Conservation (phyloP, 2,329 filamentous ascomycete species). For the Aspergillus quadricinctus region DNA sequence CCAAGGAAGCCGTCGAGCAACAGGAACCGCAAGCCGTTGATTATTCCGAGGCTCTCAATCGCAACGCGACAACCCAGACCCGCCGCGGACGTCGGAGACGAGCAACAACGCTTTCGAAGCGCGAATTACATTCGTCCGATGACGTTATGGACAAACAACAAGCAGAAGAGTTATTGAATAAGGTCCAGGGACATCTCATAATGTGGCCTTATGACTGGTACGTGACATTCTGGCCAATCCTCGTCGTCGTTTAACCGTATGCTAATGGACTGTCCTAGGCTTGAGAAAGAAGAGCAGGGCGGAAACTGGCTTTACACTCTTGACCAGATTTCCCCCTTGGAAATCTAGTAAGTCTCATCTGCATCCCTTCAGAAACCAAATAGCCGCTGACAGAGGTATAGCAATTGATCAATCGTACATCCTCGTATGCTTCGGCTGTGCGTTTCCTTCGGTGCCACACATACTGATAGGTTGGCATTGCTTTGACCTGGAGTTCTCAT, state of each 20-base stretch:
- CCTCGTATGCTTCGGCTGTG: background rate
- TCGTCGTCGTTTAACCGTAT: background rate
- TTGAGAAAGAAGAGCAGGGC: slow-evolving; percentile 82
- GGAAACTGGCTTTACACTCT: slow-evolving; percentile 97
- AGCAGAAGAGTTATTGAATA: slow-evolving; percentile 72
- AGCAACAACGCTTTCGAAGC: slow-evolving; percentile 44
- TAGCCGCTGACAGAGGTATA: slow-evolving; percentile 17
- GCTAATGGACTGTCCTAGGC: slow-evolving; percentile 42
- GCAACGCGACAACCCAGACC: slow-evolving; percentile 33
- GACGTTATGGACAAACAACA: slow-evolving; percentile 72
- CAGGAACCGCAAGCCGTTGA: slow-evolving; percentile 28
- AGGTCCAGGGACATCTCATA: slow-evolving; percentile 85
- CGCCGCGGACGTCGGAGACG: slow-evolving; percentile 37
- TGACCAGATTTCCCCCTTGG: slow-evolving; percentile 89
- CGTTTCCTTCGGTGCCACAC: background rate
- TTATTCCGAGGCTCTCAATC: slow-evolving; percentile 39
- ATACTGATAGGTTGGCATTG: background rate
- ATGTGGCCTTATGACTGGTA: slow-evolving; percentile 92
- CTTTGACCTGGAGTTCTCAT: background rate
- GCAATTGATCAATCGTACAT: slow-evolving; percentile 22
- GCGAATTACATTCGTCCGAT: slow-evolving; percentile 55
- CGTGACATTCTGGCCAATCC: slow-evolving; percentile 17
- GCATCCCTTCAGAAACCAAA: background rate
- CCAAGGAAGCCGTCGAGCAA: slow-evolving; percentile 29
- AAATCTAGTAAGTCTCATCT: slow-evolving; percentile 65